Evolutionary conservation across 2,329 filamentous ascomycete genomes (phyloP), one percentile per base, ranked within the genome.

Genomic region (Pseudogymnoascus sp.): DNA sequence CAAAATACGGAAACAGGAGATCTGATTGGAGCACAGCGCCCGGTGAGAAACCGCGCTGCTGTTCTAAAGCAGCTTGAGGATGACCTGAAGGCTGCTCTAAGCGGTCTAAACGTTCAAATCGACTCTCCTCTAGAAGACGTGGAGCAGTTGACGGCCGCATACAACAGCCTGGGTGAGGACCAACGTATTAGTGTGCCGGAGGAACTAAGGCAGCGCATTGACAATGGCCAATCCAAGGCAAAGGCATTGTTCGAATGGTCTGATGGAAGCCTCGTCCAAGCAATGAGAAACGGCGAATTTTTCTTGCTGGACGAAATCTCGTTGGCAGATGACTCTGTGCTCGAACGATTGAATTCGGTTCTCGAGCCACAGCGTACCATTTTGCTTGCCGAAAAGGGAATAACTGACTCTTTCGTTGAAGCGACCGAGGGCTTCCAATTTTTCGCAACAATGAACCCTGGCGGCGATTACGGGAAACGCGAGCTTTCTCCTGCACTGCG

Each of bases 251-350:
- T 99, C 62, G 92, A 97, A 76, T 99, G 94, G 94, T 88, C 86
- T 0, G 94, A 99, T 71, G 94, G 94, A 62, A 95, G 90, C 71
- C 82, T 99, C 1, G 91, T 99, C 1, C 87, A 94, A 67, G 91
- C 95, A 0, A 97, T 99, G 93, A 91, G 89, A 72, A 82, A 84
- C 21, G 94, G 92, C 0, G 84, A 92, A 67, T 92, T 91, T 71
- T 99, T 99, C 76, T 81, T 99, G 21, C 85, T 99, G 0, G 94
- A 99, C 68, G 95, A 99, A 72, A 97, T 99, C 35, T 99, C 95
- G 5, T 83, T 99, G 5, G 94, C 94, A 0, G 95, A 99, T 71
- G 94, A 99, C 72, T 97, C 95, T 5, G 95, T 99, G 3, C 80
- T 99, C 13, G 94, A 99, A 73, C 85, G 94, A 68, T 80, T 99